Percentiles rank a stretch among this genome's conserved stretches.
phyloP scores from a whole-genome alignment of 441 rosid species.

The Aleurites moluccanus region DNA sequence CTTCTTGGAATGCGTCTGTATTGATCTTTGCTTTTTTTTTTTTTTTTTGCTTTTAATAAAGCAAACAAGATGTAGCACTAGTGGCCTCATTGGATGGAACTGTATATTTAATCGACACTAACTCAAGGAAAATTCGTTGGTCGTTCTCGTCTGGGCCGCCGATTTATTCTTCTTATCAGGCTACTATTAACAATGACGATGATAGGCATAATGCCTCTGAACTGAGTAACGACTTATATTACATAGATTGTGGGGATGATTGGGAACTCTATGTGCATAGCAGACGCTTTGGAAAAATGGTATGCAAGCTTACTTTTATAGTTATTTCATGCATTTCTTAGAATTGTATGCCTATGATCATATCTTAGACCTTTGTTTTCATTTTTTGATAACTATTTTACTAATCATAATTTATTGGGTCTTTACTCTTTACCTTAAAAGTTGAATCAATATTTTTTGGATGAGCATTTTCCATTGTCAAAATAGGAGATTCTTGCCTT shows the following conservation, averaged over 20 bases:
- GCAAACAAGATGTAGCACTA: conserved; percentile 50
- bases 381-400: not conserved
- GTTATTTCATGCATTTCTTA: not conserved
- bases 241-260: conserved; percentile 72
- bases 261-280: conserved; percentile 65
- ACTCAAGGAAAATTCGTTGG: conserved; percentile 50
- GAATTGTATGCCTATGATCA: too few relatives aligned
- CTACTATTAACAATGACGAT: conserved; percentile 32
- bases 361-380: conserved; percentile 1
- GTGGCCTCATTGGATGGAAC: conserved; percentile 70
- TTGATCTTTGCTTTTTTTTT: not conserved
- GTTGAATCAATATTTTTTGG: too few relatives aligned
- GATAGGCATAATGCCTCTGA: conserved; percentile 44
- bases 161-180: conserved; percentile 80
- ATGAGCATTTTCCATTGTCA: too few relatives aligned
- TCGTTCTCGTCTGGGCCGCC: conserved; percentile 65
- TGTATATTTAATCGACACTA: conserved; percentile 54
- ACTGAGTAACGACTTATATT: conserved; percentile 53
- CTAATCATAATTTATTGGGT: not conserved
- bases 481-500: not conserved
- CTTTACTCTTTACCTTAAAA: not conserved
- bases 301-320: conserved; percentile 11
- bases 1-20: not conserved
- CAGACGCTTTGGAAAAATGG: conserved; percentile 56
- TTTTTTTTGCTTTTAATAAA: conserved; percentile 27